Evolutionary conservation across 176 grass and related monocot species (phyloP).

Genomic region (Musa acuminata): DNA sequence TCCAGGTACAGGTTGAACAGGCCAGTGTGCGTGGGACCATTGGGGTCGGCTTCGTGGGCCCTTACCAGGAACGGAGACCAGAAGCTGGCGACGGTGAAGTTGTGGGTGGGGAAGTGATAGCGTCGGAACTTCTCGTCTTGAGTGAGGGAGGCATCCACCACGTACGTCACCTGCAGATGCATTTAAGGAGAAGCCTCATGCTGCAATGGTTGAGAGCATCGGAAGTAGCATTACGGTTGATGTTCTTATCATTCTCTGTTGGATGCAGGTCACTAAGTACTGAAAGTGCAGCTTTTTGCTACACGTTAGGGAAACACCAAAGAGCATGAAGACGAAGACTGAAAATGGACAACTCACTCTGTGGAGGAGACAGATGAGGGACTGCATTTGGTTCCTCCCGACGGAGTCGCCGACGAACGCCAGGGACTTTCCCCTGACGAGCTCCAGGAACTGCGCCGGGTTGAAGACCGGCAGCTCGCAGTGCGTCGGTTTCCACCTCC

Average conservation of each 20-base stretch:
- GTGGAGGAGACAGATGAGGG: conserved; percentile 3
- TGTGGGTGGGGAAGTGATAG: conserved; percentile 1
- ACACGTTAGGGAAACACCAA: background rate
- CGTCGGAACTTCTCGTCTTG: background rate
- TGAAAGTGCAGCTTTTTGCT: no score
- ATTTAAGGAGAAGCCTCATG: no score
- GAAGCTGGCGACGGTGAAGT: conserved; percentile 19
- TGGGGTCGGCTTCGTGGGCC: background rate
- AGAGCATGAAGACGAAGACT: background rate
- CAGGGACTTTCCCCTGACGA: background rate
- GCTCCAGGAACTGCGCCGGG: conserved; percentile 13
- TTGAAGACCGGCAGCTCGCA: conserved; percentile 11
- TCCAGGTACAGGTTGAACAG: conserved; percentile 7
- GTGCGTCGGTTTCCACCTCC: background rate
- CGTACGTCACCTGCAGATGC: conserved; percentile 1
- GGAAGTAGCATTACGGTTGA: background rate
- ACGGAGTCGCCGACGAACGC: conserved; percentile 7
- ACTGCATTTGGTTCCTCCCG: conserved; percentile 11
- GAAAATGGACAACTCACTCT: background rate
- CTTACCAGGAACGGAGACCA: conserved; percentile 11
- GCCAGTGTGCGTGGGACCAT: background rate
- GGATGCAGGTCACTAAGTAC: no score
- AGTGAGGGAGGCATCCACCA: background rate
- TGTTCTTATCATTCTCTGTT: background rate
- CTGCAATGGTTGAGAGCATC: background rate